Conservation (phyloP, 352 stramenopile genomes). For the Phytophthora tentaculata region DNA sequence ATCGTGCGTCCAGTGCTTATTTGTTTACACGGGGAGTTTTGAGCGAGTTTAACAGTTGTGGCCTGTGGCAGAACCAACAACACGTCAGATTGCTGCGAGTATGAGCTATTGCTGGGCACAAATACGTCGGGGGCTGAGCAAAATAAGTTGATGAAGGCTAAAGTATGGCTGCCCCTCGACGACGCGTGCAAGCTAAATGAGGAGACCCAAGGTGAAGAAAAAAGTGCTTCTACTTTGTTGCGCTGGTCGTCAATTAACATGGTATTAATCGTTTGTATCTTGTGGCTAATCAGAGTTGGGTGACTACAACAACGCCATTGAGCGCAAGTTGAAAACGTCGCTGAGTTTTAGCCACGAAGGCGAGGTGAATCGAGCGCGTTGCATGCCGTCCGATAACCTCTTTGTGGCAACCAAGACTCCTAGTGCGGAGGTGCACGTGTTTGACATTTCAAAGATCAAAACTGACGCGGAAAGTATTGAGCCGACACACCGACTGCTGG, state of each 20-base stretch:
- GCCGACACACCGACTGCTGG: constrained; percentile 73
- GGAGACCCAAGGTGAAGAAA: constrained; percentile 67
- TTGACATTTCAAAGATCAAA: constrained; percentile 97
- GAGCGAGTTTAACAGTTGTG: neutral
- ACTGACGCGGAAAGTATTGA: constrained; percentile 88
- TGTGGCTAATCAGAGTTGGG: constrained; percentile 54
- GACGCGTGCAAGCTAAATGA: constrained; percentile 96
- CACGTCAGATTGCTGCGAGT: constrained; percentile 92
- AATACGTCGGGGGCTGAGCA: constrained; percentile 95
- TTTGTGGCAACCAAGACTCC: constrained; percentile 97
- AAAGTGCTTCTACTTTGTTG: neutral
- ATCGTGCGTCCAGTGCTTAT: constrained; percentile 8
- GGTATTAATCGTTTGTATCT: neutral
- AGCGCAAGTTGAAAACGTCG: constrained; percentile 94
- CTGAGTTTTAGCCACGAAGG: constrained; percentile 98
- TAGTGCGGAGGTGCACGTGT: constrained; percentile 95
- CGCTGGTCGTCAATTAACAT: neutral
- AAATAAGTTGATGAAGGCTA: constrained; percentile 89
- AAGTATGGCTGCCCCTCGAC: constrained; percentile 94
- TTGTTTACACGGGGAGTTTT: neutral
- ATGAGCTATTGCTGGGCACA: constrained; percentile 97
- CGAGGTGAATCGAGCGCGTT: constrained; percentile 98
- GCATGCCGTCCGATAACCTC: constrained; percentile 99
- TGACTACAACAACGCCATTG: constrained; percentile 68
- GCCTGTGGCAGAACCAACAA: constrained; percentile 14